Evolutionary conservation across 495 filamentous ascomycete genomes (phyloP).

Genomic region (Aspergillus ellipticus): DNA sequence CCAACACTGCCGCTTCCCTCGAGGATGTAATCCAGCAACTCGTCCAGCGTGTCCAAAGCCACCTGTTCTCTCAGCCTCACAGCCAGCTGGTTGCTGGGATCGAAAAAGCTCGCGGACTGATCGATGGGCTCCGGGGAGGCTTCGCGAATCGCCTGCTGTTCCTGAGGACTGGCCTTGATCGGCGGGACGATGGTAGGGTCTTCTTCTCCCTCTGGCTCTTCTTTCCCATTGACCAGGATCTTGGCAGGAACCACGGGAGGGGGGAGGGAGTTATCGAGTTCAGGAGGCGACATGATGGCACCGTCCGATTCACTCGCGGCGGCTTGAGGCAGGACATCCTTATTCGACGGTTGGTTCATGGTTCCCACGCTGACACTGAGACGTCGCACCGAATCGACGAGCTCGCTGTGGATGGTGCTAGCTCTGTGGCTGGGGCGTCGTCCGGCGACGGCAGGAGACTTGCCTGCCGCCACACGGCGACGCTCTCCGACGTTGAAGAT

Average conservation of each 20-base stretch:
- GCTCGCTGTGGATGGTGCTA: constrained; percentile 36
- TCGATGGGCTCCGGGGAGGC: constrained; percentile 59
- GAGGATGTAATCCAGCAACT: constrained; percentile 83
- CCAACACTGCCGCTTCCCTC: constrained; percentile 83
- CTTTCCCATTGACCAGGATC: constrained; percentile 49
- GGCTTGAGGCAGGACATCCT: constrained; percentile 22
- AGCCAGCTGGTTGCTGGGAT: constrained; percentile 80
- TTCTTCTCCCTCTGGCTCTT: constrained; percentile 29
- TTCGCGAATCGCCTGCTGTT: constrained; percentile 28
- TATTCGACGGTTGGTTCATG: constrained; percentile 18
- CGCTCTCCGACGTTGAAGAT: constrained; percentile 98
- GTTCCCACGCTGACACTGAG: constrained; percentile 41
- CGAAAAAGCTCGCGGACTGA: constrained; percentile 91
- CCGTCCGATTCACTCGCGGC: constrained; percentile 3
- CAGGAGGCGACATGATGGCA: constrained; percentile 14
- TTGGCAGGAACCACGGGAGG: constrained; percentile 42
- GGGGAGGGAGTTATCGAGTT: constrained; percentile 24
- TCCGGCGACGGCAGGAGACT: constrained; percentile 36
- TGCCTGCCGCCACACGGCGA: constrained; percentile 72
- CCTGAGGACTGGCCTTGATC: constrained; percentile 20
- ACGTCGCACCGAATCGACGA: constrained; percentile 41
- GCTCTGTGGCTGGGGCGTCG: constrained; percentile 20
- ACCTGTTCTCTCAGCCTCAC: constrained; percentile 84
- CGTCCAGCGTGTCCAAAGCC: constrained; percentile 86
- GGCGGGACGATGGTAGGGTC: constrained; percentile 32